A percentile compares a stretch with the other conserved stretches of the same genome.
Conservation (phyloP, 257 asterid species). For the Przewalskia tangutica region DNA sequence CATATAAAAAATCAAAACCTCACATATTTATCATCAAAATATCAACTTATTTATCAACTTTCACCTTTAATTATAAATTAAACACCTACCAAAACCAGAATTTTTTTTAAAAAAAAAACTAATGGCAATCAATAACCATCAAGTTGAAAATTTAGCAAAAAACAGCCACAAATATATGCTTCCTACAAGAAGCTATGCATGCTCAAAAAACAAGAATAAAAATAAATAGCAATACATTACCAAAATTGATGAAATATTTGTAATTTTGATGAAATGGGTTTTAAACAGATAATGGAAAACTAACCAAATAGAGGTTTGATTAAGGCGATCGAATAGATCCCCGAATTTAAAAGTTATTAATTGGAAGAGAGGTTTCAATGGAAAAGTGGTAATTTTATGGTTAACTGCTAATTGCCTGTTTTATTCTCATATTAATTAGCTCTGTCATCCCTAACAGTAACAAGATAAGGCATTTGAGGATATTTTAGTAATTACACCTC, state of each 20-base stretch:
- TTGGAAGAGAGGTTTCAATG: background rate
- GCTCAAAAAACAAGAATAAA: background rate
- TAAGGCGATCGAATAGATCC: background rate
- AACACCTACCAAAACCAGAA: background rate
- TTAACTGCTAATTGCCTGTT: constrained; percentile 5
- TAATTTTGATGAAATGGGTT: background rate
- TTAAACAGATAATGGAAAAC: background rate
- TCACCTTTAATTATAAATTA: background rate
- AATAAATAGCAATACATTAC: background rate
- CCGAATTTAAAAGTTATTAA: no score
- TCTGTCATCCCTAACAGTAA: background rate
- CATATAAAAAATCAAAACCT: background rate
- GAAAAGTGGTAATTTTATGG: constrained; percentile 1
- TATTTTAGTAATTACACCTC: background rate
- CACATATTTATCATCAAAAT: background rate
- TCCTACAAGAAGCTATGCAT: background rate
- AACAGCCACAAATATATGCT: background rate
- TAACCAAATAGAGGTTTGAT: background rate
- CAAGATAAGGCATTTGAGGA: background rate
- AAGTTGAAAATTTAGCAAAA: background rate
- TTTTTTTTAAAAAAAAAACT: background rate
- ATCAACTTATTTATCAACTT: background rate
- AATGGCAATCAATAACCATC: background rate
- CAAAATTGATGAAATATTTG: background rate
- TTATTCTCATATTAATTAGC: constrained; percentile 5